Evolutionary conservation across 2,329 filamentous ascomycete genomes (phyloP).

Genomic region (Xylaria sp.): DNA sequence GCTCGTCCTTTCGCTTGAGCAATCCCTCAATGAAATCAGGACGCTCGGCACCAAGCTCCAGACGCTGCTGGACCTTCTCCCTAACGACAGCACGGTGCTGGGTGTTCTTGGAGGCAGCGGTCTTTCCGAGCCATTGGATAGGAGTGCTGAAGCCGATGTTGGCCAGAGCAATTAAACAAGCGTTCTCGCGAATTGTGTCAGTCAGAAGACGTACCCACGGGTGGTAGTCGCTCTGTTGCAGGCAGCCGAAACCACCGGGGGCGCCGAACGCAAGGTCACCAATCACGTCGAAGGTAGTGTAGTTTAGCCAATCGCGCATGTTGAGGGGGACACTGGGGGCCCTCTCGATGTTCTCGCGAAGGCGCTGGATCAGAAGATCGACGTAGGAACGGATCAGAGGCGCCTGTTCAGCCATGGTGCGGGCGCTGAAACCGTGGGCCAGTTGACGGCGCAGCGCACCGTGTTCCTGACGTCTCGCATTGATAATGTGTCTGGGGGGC

Average conservation of each 20-base stretch:
- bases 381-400: slow-evolving; percentile 55
- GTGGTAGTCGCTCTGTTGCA: slow-evolving; percentile 51
- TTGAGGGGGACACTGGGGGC: slow-evolving; percentile 43
- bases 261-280: slow-evolving; percentile 61
- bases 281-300: slow-evolving; percentile 57
- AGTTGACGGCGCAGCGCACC: slow-evolving; percentile 51
- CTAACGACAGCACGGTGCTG: slow-evolving; percentile 41
- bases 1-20: slow-evolving; percentile 47
- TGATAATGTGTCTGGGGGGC: slow-evolving; percentile 49
- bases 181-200: slow-evolving; percentile 43
- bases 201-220: slow-evolving; percentile 52
- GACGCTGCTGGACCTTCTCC: slow-evolving; percentile 46
- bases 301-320: slow-evolving; percentile 56
- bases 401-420: slow-evolving; percentile 56
- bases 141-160: slow-evolving; percentile 38
- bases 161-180: slow-evolving; percentile 38
- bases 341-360: slow-evolving; percentile 48
- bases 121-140: slow-evolving; percentile 38
- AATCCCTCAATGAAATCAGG: slow-evolving; percentile 52
- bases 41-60: slow-evolving; percentile 45
- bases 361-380: slow-evolving; percentile 50
- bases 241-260: slow-evolving; percentile 51
- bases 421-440: slow-evolving; percentile 55
- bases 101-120: slow-evolving; percentile 38
- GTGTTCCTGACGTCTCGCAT: slow-evolving; percentile 51